Evolutionary conservation across 2,329 filamentous ascomycete species (phyloP).

Genomic region (Trichoderma sp.): DNA sequence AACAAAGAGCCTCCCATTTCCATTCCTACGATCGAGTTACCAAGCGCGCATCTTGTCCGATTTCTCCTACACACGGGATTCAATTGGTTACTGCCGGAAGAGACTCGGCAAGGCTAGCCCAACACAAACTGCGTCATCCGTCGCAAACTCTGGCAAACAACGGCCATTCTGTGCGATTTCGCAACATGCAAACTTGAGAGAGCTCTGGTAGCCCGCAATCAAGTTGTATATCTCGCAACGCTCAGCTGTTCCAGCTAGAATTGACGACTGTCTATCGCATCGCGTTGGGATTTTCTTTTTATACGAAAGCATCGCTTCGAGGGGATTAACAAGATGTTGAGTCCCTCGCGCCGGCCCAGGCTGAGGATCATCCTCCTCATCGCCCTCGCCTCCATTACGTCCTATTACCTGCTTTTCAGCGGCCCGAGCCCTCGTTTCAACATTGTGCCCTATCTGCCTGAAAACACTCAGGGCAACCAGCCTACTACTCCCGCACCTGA

Average conservation of each 20-base stretch:
- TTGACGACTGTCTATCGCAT: not conserved
- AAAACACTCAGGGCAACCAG: not conserved
- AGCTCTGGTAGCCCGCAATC: conserved; percentile 8
- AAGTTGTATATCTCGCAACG: not conserved
- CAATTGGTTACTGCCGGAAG: not conserved
- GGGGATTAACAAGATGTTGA: conserved; percentile 38
- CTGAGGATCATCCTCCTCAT: conserved; percentile 46
- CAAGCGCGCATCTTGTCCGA: not conserved
- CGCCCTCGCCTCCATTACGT: conserved; percentile 41
- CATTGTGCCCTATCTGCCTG: conserved; percentile 37
- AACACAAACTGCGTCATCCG: conserved; percentile 4
- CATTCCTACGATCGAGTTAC: not conserved
- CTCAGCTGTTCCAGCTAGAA: not conserved
- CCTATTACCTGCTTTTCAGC: conserved; percentile 48
- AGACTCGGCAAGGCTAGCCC: not conserved
- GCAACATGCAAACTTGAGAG: conserved; percentile 19
- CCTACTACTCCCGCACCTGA: not conserved
- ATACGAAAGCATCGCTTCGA: not conserved
- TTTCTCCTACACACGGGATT: not conserved
- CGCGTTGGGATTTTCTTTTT: not conserved
- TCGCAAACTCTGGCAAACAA: conserved; percentile 32
- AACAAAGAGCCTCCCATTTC: conserved; percentile 29
- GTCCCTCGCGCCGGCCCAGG: conserved; percentile 38
- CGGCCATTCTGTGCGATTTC: not conserved
- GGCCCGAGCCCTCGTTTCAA: conserved; percentile 37